Evolutionary conservation across 2,329 filamentous ascomycete species (phyloP), one percentile per base, ranked within the genome.

Genomic region (Aspergillus awamori): DNA sequence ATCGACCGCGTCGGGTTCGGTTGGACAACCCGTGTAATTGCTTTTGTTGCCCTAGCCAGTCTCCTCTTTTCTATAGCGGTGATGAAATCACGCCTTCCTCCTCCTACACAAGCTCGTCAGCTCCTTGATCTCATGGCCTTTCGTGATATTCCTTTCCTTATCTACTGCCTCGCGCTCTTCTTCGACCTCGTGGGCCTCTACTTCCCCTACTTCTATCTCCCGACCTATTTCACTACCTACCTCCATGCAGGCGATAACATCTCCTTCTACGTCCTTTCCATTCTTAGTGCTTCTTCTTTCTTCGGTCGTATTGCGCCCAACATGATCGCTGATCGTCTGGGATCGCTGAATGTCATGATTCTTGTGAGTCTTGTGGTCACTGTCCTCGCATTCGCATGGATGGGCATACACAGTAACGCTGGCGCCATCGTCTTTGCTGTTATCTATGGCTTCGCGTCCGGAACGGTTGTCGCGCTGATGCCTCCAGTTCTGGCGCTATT

Each of bases 191-290:
- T 78, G n/a, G 76, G 74, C 48, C 76, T 81, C 33, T 82, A 82
- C 63, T 77, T 79, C 1, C 81, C 81, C 0, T 72, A 84, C 60
- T 84, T 83, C 73, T 85, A 81, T 70, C 74, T 85, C 11, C 82
- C 83, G 1, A 75, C 81, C 2, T 89, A 85, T 65, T 84, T 83
- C 3, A 72, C 81, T 0, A 66, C 72, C 0, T 68, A 74, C 2
- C 76, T 78, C 38, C 80, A 86, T 58, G 76, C 81, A 0, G 71
- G 72, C 53, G 64, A 77, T 1, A 76, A 79, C 0, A 68, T 88
- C 2, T 81, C 83, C 0, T 86, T 83, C 62, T 89, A 87, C 68
- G 76, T 88, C 24, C 71, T 89, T 2, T 80, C 86, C 2, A 82
- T 89, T 49, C 76, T 88, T 66, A 89, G 88, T 67, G 82, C 78